These are phyloP conservation scores for Saitozyma sp. DNA, from an alignment of 768 basidiomycete genomes.

Conservation along the genomic window DNA sequence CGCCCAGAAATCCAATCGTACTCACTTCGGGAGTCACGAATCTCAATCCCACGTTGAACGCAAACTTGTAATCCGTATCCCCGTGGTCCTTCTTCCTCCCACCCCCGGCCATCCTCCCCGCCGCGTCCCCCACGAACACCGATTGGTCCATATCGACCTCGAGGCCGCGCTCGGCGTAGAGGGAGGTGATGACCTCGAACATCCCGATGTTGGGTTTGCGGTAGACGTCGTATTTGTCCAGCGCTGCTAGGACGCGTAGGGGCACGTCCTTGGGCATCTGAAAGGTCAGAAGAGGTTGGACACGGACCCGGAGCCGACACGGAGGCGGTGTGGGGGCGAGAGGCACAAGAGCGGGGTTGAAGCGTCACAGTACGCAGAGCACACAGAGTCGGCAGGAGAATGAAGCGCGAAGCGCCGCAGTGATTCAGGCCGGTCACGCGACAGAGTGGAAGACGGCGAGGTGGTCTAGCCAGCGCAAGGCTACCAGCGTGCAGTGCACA, in stretches of 20 bases:
- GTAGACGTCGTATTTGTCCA: constrained; percentile 64
- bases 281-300: not conserved
- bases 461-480: no score
- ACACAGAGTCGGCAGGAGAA: no score
- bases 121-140: constrained; percentile 87
- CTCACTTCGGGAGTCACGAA: constrained; percentile 84
- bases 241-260: constrained; percentile 74
- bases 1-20: not conserved
- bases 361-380: no score
- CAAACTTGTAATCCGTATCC: constrained; percentile 81
- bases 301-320: not conserved
- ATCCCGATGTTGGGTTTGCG: constrained; percentile 88
- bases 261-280: constrained; percentile 69
- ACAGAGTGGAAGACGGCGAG: no score
- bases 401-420: no score
- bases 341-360: constrained; percentile 16
- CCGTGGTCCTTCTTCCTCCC: constrained; percentile 63
- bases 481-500: no score
- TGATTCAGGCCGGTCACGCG: no score
- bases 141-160: constrained; percentile 67
- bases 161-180: constrained; percentile 63
- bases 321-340: constrained; percentile 21
- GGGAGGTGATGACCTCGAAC: constrained; percentile 69
- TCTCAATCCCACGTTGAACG: constrained; percentile 68
- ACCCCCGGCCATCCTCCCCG: constrained; percentile 61